Base-by-base conservation (phyloP, 1,284 basidiomycete species). In the Ustilago bromivora region DNA sequence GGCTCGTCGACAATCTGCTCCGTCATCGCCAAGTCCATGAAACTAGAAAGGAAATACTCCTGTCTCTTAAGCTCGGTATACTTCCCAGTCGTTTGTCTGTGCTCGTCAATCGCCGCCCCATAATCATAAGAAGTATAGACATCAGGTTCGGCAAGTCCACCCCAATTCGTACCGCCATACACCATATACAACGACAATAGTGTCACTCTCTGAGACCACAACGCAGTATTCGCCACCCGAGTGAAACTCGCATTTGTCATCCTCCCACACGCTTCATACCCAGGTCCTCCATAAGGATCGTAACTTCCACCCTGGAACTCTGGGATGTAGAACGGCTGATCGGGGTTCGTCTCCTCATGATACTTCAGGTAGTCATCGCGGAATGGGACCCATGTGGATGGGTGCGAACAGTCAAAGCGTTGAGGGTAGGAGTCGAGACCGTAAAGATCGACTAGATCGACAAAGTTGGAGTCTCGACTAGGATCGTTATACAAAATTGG, bases 81-180 rank as follows among this genome's bases (percentile, higher is more conserved):
- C 56, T 84, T 81, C 10, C 53, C 56, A 13, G 61, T 78, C 4
- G 73, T 66, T 56, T 69, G 65, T 4, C 82, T 64, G 4, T 68
- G 66, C 64, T 82, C 80, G 40, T 65, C 59, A 19, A 82, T 52
- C 12, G 74, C 65, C 1, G 80, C 81, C 35, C 79, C 80, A 58
- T 86, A 84, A 85, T 84, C 88, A 76, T 88, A 89, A 66, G 87
- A 88, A 0, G 88, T 78, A 35, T 58, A 79, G 38, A 69, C 61
- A 19, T 73, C 69, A 13, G 55, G 65, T 28, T 70, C 43, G 17
- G 78, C 72, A 15, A 81, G 56, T 13, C 61, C 64, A n/a, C 72
- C 82, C 70, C 71, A 94, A 84, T 94, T 93, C 64, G 94, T 94
- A 81, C 94, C 93, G 90, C 82, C 47, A 78, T 90, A 90, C 4